phyloP scores from a whole-genome alignment of 208 protist species.

The Porcisia hertigi region DNA sequence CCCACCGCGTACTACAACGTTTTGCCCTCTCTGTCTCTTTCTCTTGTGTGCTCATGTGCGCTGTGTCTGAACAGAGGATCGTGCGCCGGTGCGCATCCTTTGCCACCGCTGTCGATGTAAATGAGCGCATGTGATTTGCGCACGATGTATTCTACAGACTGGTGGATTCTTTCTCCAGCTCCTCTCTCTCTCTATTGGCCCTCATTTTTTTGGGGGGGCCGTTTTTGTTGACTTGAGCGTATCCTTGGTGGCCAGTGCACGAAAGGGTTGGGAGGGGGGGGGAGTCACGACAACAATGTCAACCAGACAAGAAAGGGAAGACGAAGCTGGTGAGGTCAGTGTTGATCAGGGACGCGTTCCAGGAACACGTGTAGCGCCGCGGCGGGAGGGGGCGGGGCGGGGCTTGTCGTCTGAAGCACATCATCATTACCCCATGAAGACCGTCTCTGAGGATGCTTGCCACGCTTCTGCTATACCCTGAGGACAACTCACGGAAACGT shows the following conservation, averaged over 20 bases:
- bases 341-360: too few relatives aligned
- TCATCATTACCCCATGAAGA: too few relatives aligned
- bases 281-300: too few relatives aligned
- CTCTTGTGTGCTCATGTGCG: not conserved
- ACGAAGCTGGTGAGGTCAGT: too few relatives aligned
- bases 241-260: too few relatives aligned
- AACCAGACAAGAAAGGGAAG: too few relatives aligned
- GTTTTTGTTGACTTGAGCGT: too few relatives aligned
- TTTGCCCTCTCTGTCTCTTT: not conserved
- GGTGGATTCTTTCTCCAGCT: not conserved
- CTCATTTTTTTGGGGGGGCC: not conserved
- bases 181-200: not conserved
- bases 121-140: not conserved
- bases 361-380: too few relatives aligned
- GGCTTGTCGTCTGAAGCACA: too few relatives aligned
- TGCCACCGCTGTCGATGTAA: slow-evolving; percentile 4
- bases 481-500: not conserved
- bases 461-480: not conserved
- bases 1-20: not conserved
- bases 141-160: not conserved
- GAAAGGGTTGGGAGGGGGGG: too few relatives aligned
- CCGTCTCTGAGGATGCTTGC: not conserved
- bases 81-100: not conserved
- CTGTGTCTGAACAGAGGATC: not conserved
- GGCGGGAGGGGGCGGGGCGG: too few relatives aligned